Base-by-base conservation (phyloP, 768 basidiomycete genomes). In the Leccinum truebloodii region DNA sequence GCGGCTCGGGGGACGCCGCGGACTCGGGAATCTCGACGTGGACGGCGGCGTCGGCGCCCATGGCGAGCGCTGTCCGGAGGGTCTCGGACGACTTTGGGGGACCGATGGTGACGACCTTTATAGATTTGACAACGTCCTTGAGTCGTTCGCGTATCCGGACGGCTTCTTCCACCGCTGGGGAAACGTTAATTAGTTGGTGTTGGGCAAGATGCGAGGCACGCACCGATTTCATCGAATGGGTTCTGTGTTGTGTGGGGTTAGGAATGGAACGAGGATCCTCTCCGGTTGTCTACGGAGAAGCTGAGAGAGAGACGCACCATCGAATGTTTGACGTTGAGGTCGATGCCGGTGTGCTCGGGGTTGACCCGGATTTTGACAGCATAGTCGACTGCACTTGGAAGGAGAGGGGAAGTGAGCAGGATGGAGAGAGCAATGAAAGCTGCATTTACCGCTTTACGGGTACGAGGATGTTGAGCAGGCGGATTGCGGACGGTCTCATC, bases 321-420 rank as follows among this genome's bases (percentile, higher is more conserved):
- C 2, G 94, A 95, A 78, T 99, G 97, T 82, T 99, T 99, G 67
- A 97, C 96, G 74, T 90, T 94, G 58, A 92, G 88, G 80, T 99
- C 96, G 46, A 99, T 86, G 14, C 95, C 97, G 37, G 94, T 97
- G 71, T 97, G 94, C 65, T 90, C 87, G 6, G 94, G 85, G 73
- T 96, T 96, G 54, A 99, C 94, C 55, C 96, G 91, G 78, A 99
- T 97, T 82, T 98, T 98, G 77, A 96, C 94, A 4, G 94, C 90
- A 86, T 92, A 99, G 79, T 98, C 97, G 55, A 99, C 90, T 55
- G 92, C 88, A 63, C 93, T 97, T 54, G 35, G 35, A 10, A 30
- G 4, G 50, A 6, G n/a, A n/a, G 14, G 26, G 3, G 2, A n/a
- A 12, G 20, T 37, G 53, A 32, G n/a, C 50, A 10, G 52, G 32